Evolutionary conservation across 2,329 filamentous ascomycete species (phyloP).

Genomic region (Calonectria multiphialidica): DNA sequence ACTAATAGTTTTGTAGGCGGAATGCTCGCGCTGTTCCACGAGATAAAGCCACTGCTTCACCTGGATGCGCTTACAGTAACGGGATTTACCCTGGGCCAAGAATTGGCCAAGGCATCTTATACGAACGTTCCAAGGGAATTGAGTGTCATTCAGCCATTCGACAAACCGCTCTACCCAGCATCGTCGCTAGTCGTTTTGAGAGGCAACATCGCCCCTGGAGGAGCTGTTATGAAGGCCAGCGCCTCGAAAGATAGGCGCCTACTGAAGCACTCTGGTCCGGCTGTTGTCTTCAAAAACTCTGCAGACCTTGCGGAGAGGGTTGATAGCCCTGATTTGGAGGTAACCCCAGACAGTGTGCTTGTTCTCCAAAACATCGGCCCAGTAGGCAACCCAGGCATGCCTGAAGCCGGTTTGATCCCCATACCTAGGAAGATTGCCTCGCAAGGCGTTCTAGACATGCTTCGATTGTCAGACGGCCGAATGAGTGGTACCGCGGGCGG

Average conservation of each 20-base stretch:
- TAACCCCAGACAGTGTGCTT: slow-evolving; percentile 72
- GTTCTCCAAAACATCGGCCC: slow-evolving; percentile 91
- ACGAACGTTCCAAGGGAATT: slow-evolving; percentile 58
- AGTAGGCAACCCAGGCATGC: slow-evolving; percentile 93
- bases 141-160: slow-evolving; percentile 74
- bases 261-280: slow-evolving; percentile 58
- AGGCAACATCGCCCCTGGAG: slow-evolving; percentile 86
- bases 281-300: slow-evolving; percentile 78
- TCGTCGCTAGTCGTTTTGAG: slow-evolving; percentile 86
- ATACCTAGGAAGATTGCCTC: slow-evolving; percentile 83
- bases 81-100: slow-evolving; percentile 84
- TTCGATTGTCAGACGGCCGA: slow-evolving; percentile 87
- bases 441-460: slow-evolving; percentile 81
- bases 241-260: slow-evolving; percentile 80
- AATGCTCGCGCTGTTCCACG: slow-evolving; percentile 83
- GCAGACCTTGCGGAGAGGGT: slow-evolving; percentile 79
- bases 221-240: slow-evolving; percentile 91
- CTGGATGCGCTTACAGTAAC: slow-evolving; percentile 86
- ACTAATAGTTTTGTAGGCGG: slow-evolving; percentile 65
- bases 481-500: slow-evolving; percentile 91
- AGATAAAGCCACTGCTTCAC: slow-evolving; percentile 81
- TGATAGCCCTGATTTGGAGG: slow-evolving; percentile 70
- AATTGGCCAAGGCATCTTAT: slow-evolving; percentile 77
- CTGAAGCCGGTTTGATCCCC: slow-evolving; percentile 77
- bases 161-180: slow-evolving; percentile 74